phyloP scores from a whole-genome alignment of 331 rosid genomes.

The Erythrophleum ivorense region DNA sequence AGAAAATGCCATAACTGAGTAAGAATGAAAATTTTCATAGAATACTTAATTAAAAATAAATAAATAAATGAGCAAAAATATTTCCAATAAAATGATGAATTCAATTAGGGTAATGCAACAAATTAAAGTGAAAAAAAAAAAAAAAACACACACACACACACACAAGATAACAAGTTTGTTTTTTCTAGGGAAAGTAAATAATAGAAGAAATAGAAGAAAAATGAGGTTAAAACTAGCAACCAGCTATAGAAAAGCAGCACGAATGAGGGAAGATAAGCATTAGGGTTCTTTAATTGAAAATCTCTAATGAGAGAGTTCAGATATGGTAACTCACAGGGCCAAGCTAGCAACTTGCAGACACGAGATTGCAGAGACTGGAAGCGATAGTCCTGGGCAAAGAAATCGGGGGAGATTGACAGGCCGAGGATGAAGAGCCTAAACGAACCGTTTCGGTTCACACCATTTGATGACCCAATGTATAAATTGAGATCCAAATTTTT shows the following conservation, averaged over 20 bases:
- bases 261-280: neutral
- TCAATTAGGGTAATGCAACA: neutral
- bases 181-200: neutral
- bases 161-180: no score
- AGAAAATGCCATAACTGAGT: neutral
- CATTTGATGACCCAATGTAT: no score
- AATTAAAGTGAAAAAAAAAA: neutral
- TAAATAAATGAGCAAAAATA: neutral
- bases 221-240: slow-evolving; percentile 11
- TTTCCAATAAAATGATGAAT: neutral
- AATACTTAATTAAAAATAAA: neutral
- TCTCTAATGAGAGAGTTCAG: neutral
- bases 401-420: neutral
- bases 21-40: neutral
- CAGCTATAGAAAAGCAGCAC: neutral
- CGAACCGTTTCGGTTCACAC: no score
- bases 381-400: neutral
- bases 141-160: neutral
- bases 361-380: neutral
- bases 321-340: neutral
- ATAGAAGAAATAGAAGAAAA: neutral
- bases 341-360: neutral
- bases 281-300: neutral
- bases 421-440: no score
- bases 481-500: no score